phyloP scores from a whole-genome alignment of 805 yeast species.

The Yamadazyma sp. region DNA sequence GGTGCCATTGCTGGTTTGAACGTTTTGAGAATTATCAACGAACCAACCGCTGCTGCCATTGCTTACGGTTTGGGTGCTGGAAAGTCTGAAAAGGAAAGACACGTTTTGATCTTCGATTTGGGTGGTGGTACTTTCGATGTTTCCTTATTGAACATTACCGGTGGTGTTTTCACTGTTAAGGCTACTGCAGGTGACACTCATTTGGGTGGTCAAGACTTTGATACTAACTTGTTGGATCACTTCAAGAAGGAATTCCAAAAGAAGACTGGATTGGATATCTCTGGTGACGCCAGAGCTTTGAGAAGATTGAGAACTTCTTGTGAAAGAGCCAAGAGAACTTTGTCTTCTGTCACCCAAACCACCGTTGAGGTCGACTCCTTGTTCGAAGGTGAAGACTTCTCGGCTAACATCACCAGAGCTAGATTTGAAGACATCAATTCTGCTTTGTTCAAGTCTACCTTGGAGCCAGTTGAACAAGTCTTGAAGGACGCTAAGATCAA shows the following conservation, averaged over 20 bases:
- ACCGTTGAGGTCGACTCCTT: conserved; percentile 51
- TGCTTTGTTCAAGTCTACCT: conserved; percentile 50
- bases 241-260: conserved; percentile 48
- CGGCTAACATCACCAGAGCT: conserved; percentile 51
- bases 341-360: conserved; percentile 50
- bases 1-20: conserved; percentile 53
- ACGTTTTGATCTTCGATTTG: conserved; percentile 87
- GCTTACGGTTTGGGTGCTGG: conserved; percentile 93
- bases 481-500: conserved; percentile 46
- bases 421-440: conserved; percentile 52
- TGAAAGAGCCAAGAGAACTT: conserved; percentile 53
- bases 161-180: conserved; percentile 95
- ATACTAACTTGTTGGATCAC: conserved; percentile 49
- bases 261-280: conserved; percentile 48
- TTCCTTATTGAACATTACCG: conserved; percentile 85
- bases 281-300: conserved; percentile 49
- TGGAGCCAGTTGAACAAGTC: conserved; percentile 51
- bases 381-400: conserved; percentile 51
- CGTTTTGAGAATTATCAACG: conserved; percentile 50
- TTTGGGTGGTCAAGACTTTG: conserved; percentile 54
- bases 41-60: conserved; percentile 90
- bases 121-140: conserved; percentile 99
- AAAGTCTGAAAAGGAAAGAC: conserved; percentile 51
- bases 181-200: conserved; percentile 70
- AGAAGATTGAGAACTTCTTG: conserved; percentile 54